Conservation (phyloP, 2,329 filamentous ascomycete genomes). For the Fusarium agapanthi region DNA sequence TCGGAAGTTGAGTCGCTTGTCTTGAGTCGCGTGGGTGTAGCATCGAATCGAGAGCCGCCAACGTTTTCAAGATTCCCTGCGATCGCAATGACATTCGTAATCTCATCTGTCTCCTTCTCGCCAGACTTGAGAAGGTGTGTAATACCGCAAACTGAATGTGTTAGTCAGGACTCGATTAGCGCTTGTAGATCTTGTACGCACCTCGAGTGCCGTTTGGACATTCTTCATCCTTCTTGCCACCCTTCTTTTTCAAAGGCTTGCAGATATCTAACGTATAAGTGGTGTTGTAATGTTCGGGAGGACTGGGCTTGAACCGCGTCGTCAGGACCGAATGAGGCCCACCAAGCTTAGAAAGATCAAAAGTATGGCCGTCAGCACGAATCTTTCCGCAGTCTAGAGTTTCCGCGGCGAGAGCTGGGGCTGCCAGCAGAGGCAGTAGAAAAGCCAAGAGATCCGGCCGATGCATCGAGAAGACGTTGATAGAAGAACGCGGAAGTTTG, state of each 20-base stretch:
- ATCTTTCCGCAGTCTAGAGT: constrained; percentile 71
- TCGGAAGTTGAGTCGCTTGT: constrained; percentile 71
- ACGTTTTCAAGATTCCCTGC: constrained; percentile 73
- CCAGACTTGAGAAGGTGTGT: constrained; percentile 61
- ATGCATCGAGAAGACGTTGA: constrained; percentile 48
- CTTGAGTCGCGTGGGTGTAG: constrained; percentile 72
- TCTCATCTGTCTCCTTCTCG: constrained; percentile 46
- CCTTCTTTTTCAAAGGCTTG: constrained; percentile 68
- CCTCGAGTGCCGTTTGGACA: constrained; percentile 77
- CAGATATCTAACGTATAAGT: constrained; percentile 87
- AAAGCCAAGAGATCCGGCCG: constrained; percentile 49
- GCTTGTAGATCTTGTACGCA: constrained; percentile 48
- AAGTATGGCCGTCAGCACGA: constrained; percentile 65
- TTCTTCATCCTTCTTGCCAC: constrained; percentile 63
- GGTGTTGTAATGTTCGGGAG: constrained; percentile 67
- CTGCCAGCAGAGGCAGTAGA: constrained; percentile 50
- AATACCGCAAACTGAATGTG: constrained; percentile 75
- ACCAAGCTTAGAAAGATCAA: constrained; percentile 69
- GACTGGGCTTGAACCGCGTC: constrained; percentile 60
- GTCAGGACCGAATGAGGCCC: constrained; percentile 76
- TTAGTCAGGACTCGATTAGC: constrained; percentile 5
- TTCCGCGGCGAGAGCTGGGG: constrained; percentile 52
- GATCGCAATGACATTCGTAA: constrained; percentile 70
- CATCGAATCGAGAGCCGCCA: constrained; percentile 69
- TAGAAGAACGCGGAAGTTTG: constrained; percentile 5